These are phyloP conservation scores for Hortiboletus flavorubellus DNA, from an alignment of 768 basidiomycete species.

Conservation along the genomic window DNA sequence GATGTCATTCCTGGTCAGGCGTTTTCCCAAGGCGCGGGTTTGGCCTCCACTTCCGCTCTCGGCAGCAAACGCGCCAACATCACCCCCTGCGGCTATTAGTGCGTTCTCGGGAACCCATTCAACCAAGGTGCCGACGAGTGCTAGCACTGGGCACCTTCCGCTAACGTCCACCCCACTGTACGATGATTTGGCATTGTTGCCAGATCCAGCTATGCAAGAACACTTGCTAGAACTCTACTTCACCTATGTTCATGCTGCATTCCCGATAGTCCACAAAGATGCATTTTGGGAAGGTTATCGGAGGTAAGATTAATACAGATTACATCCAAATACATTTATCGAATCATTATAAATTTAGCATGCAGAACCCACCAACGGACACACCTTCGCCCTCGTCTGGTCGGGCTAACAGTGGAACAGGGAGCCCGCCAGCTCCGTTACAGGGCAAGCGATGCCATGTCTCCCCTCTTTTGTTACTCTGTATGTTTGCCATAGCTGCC, in stretches of 20 bases:
- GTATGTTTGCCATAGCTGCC: constrained; percentile 83
- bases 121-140: constrained; percentile 7
- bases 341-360: constrained; percentile 12
- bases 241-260: constrained; percentile 71
- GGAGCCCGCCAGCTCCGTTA: constrained; percentile 34
- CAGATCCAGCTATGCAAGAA: constrained; percentile 56
- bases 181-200: constrained; percentile 48
- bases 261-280: constrained; percentile 74
- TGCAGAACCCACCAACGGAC: constrained; percentile 25
- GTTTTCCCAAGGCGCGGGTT: constrained; percentile 84
- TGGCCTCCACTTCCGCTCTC: constrained; percentile 63
- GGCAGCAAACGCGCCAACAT: constrained; percentile 24
- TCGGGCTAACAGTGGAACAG: constrained; percentile 11
- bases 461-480: constrained; percentile 66
- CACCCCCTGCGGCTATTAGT: constrained; percentile 7
- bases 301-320: constrained; percentile 29
- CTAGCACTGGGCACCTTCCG: constrained; percentile 8
- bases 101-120: background rate
- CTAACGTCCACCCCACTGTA: constrained; percentile 26
- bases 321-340: background rate
- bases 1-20: constrained; percentile 41
- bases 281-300: constrained; percentile 60
- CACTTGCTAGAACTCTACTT: constrained; percentile 77
- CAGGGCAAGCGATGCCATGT: constrained; percentile 44
- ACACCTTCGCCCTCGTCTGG: constrained; percentile 33